Evolutionary conservation across 768 basidiomycete species (phyloP).

Genomic region (Rhizopogon sp.): DNA sequence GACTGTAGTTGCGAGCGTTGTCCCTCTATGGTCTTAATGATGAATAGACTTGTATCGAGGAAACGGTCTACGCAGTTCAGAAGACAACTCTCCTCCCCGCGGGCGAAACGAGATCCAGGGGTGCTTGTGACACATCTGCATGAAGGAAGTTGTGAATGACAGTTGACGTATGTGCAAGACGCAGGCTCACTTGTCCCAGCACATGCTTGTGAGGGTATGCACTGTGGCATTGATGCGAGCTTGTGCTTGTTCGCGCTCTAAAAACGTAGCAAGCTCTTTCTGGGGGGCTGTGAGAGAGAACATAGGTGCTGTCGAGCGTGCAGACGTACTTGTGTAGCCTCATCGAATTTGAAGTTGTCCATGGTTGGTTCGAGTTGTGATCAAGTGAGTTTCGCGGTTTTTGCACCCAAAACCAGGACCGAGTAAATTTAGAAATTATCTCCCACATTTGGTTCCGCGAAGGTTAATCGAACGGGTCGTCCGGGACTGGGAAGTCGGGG

Average conservation of each 20-base stretch:
- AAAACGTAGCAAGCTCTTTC: conserved; percentile 79
- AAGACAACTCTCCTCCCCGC: conserved; percentile 77
- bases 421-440: neutral
- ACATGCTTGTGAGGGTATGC: conserved; percentile 76
- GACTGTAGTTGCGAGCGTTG: conserved; percentile 38
- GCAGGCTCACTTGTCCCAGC: conserved; percentile 83
- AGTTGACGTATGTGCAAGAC: neutral
- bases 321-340: conserved; percentile 60
- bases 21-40: conserved; percentile 61
- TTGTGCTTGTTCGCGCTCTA: conserved; percentile 81
- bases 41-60: conserved; percentile 78
- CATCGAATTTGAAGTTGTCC: conserved; percentile 60
- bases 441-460: conserved; percentile 9
- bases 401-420: conserved; percentile 15
- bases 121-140: conserved; percentile 76
- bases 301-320: neutral
- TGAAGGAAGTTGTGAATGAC: conserved; percentile 8
- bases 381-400: too few species aligned
- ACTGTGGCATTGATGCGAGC: conserved; percentile 64
- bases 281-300: conserved; percentile 26
- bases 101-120: conserved; percentile 73
- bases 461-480: conserved; percentile 3
- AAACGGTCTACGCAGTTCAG: conserved; percentile 90
- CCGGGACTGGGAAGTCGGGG: too few species aligned
- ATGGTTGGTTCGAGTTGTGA: conserved; percentile 21